phyloP scores from a whole-genome alignment of 148 eudicot genomes.

The Fallopia convolvulus region DNA sequence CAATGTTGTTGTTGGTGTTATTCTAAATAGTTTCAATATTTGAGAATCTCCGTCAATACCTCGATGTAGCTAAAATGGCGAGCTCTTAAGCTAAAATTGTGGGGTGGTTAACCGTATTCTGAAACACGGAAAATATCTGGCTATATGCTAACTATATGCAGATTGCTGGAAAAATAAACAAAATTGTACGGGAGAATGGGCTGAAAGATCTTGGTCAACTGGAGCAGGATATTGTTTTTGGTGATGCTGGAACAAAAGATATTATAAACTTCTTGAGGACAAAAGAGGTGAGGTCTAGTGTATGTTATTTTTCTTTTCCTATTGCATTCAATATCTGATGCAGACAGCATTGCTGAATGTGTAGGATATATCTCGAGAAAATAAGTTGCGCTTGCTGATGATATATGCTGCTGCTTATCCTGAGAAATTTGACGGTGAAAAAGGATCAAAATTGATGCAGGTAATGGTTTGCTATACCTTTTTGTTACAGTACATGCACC shows the following conservation, averaged over 20 bases:
- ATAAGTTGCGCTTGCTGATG: slow-evolving; percentile 87
- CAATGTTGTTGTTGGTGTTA: no score
- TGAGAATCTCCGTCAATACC: no score
- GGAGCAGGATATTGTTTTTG: slow-evolving; percentile 95
- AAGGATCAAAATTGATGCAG: slow-evolving; percentile 75
- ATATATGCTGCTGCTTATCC: slow-evolving; percentile 90
- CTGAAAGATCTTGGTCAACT: slow-evolving; percentile 88
- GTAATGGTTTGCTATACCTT: slow-evolving; percentile 22
- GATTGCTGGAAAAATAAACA: slow-evolving; percentile 91
- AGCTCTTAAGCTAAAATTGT: no score
- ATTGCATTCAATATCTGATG: neutral
- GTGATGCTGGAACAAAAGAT: slow-evolving; percentile 96
- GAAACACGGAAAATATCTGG: no score
- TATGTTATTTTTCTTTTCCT: neutral
- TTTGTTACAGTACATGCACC: neutral
- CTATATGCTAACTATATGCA: slow-evolving; percentile 24
- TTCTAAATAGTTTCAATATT: no score
- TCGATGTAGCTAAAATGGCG: no score
- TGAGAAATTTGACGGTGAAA: slow-evolving; percentile 79
- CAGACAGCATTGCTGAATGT: neutral
- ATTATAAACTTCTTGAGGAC: slow-evolving; percentile 68
- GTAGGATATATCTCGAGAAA: slow-evolving; percentile 78
- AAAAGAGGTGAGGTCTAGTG: slow-evolving; percentile 37
- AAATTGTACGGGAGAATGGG: slow-evolving; percentile 58
- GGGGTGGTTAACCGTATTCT: no score